Evolutionary conservation across 2,329 filamentous ascomycete genomes (phyloP).

Genomic region (Pseudonectria buxi): DNA sequence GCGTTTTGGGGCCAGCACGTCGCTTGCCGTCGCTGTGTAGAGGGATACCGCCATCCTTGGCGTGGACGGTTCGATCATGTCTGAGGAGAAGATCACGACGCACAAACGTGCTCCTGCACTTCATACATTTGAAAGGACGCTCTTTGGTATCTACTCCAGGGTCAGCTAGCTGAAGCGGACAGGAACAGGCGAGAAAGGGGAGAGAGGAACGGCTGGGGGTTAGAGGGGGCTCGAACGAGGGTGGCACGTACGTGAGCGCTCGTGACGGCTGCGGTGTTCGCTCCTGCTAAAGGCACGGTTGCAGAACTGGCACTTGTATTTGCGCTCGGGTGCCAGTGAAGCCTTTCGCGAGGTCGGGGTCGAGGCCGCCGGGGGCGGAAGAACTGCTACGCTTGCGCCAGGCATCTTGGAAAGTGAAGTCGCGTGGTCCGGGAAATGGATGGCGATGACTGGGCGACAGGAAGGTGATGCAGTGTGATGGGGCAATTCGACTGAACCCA

Average conservation of each 20-base stretch:
- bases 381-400: constrained; percentile 60
- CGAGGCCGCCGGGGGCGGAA: constrained; percentile 57
- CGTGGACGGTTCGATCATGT: constrained; percentile 96
- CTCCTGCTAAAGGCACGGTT: constrained; percentile 95
- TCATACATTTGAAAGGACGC: constrained; percentile 96
- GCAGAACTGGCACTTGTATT: constrained; percentile 99
- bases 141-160: constrained; percentile 80
- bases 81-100: constrained; percentile 91
- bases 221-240: constrained; percentile 8
- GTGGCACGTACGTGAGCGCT: constrained; percentile 84
- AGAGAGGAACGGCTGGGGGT: constrained; percentile 7
- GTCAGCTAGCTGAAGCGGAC: constrained; percentile 17
- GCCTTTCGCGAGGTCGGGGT: constrained; percentile 69
- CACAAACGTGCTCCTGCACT: constrained; percentile 97
- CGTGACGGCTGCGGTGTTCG: constrained; percentile 94
- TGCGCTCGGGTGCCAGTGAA: constrained; percentile 79
- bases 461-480: constrained; percentile 19
- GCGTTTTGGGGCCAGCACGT: constrained; percentile 63
- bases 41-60: constrained; percentile 91
- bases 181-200: constrained; percentile 3
- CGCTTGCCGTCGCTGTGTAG: constrained; percentile 93
- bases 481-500: constrained; percentile 21
- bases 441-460: constrained; percentile 19
- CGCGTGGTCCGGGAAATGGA: constrained; percentile 19
- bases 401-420: constrained; percentile 53